phyloP scores from a whole-genome alignment of 345 rosid genomes.

The Sisymbrium altissimum region DNA sequence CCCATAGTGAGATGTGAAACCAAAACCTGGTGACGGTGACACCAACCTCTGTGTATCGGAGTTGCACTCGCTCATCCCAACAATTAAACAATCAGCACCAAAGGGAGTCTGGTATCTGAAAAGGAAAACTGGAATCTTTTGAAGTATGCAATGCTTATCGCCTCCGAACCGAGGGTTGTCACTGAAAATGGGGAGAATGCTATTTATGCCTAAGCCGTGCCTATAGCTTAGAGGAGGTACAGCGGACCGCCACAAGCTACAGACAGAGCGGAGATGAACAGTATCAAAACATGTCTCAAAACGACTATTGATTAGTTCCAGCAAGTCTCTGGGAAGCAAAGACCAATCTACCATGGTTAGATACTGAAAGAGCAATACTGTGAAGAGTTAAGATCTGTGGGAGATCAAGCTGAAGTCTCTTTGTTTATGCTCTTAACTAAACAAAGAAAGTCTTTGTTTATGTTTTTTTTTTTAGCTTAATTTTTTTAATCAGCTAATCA shows the following conservation, averaged over 20 bases:
- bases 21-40: neutral
- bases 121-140: neutral
- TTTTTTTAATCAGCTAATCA: too few relatives aligned
- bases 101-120: neutral
- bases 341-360: neutral
- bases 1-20: too few relatives aligned
- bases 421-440: neutral
- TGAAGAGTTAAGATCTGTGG: neutral
- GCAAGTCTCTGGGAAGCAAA: neutral
- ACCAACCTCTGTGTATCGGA: neutral
- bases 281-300: slow-evolving; percentile 1
- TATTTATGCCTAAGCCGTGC: neutral
- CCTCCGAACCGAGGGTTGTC: neutral
- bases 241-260: neutral
- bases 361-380: neutral
- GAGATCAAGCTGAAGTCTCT: neutral
- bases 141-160: neutral
- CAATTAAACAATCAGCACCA: neutral
- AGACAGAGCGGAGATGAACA: neutral
- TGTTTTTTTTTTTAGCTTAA: too few relatives aligned
- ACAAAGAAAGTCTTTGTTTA: too few relatives aligned
- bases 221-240: neutral
- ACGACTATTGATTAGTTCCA: neutral
- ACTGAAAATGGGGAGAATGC: neutral
- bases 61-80: neutral